phyloP scores from a whole-genome alignment of 1,284 basidiomycete species.

The Trichosporon faecale region DNA sequence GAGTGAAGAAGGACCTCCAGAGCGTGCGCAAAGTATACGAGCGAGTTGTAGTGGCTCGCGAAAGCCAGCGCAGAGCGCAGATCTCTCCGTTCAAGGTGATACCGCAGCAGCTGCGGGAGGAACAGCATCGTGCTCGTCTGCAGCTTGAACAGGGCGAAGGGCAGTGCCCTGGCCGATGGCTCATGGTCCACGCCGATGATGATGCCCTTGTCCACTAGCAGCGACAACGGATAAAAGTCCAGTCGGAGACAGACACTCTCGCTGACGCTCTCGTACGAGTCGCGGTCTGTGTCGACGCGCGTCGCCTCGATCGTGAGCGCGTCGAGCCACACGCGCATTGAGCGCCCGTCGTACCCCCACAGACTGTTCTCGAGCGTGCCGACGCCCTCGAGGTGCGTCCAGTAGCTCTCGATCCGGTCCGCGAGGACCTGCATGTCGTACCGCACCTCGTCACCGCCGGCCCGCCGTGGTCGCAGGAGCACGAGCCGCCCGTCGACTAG shows the following conservation, averaged over 20 bases:
- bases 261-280: conserved; percentile 66
- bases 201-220: conserved; percentile 97
- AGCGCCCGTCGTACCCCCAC: conserved; percentile 92
- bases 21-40: conserved; percentile 91
- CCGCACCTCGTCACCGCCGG: conserved; percentile 74
- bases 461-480: conserved; percentile 77
- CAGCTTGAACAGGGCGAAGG: conserved; percentile 89
- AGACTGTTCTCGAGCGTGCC: conserved; percentile 91
- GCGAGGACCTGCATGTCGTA: conserved; percentile 98
- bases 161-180: conserved; percentile 69
- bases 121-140: conserved; percentile 93
- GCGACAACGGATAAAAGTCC: conserved; percentile 93
- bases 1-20: conserved; percentile 91
- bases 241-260: conserved; percentile 87
- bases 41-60: conserved; percentile 77
- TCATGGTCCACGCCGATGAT: conserved; percentile 95
- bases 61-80: conserved; percentile 77
- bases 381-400: conserved; percentile 93
- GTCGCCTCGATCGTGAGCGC: conserved; percentile 79
- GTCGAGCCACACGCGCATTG: conserved; percentile 91
- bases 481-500: conserved; percentile 91
- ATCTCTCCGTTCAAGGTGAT: conserved; percentile 71
- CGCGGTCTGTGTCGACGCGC: conserved; percentile 52
- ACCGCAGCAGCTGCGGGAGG: conserved; percentile 83
- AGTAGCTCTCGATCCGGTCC: conserved; percentile 94